Conservation (phyloP, 805 yeast species). For the Saccharomyces paradoxus region DNA sequence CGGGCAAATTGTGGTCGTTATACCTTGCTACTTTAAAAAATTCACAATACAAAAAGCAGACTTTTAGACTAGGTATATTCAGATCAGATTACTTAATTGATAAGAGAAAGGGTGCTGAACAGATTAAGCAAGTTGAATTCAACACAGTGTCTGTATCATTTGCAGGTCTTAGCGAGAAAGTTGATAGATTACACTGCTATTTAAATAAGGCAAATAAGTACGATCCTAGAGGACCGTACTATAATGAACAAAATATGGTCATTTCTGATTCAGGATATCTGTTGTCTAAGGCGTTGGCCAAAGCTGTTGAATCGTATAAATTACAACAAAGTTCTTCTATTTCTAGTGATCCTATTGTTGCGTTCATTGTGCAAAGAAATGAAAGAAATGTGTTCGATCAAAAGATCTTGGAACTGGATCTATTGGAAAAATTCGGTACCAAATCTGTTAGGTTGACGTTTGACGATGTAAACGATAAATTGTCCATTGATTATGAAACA, state of each 20-base stretch:
- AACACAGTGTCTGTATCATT: constrained; percentile 94
- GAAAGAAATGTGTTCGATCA: constrained; percentile 93
- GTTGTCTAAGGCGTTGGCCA: constrained; percentile 61
- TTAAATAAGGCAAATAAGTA: constrained; percentile 55
- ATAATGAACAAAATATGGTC: constrained; percentile 42
- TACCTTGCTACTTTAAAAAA: constrained; percentile 40
- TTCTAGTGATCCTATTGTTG: constrained; percentile 40
- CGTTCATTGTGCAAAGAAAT: constrained; percentile 73
- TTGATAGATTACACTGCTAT: constrained; percentile 65
- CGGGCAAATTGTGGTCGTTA: constrained; percentile 65
- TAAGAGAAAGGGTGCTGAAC: constrained; percentile 25
- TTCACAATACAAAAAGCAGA: constrained; percentile 39
- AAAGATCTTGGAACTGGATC: constrained; percentile 66
- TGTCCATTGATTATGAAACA: constrained; percentile 33
- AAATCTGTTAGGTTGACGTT: constrained; percentile 61
- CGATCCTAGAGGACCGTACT: constrained; percentile 32
- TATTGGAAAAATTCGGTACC: constrained; percentile 49
- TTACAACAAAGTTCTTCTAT: background rate
- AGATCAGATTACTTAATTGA: constrained; percentile 84
- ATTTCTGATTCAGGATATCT: constrained; percentile 54
- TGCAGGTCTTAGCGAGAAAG: constrained; percentile 80
- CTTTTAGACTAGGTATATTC: constrained; percentile 71
- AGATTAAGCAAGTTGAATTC: constrained; percentile 89
- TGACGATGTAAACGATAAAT: constrained; percentile 42
- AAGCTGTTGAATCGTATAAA: constrained; percentile 52